Base-by-base conservation (phyloP, 2,329 filamentous ascomycete genomes). In the Sclerotinia sclerotiorum region DNA sequence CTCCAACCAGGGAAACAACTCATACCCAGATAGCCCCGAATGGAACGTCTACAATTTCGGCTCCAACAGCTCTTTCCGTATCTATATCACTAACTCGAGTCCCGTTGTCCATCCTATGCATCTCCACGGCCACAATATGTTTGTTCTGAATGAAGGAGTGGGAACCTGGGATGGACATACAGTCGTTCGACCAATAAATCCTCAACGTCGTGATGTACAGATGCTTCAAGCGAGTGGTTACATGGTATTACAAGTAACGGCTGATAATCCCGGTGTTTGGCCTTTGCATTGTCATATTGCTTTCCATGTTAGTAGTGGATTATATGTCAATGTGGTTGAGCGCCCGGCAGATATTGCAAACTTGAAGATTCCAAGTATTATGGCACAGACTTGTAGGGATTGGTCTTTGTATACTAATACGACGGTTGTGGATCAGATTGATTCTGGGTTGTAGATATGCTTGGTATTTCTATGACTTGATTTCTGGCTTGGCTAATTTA, bases 101-200 rank as follows among this genome's bases (percentile, higher is more conserved):
- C 11, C 73, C 4, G 62, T 24, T n/a, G 82, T 83, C 1, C 85
- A 91, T 72, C 88, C 89, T 0, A 88, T 91, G 76, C 88, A 92
- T 77, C 77, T 90, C 5, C 89, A 92, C 79, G 88, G 88, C n/a
- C 86, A 89, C 77, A 89, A 92, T 79, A 88, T 91, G 80, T 88
- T 86, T 75, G 79, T 92, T 52, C 81, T 92, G 1, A 80, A 84
- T 32, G 83, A 84, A 76, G 78, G 84, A 73, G 79, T 75, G 65
- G 78, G 48, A 70, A 42, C 49, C 0, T 71, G 69, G 70, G 70
- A 71, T 19, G 68, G 65, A 3, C 10, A 44, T 24, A 67, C 65
- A 5, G 73, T 82, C 39, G 73, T 74, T 75, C 82, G 82, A 68
- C 75, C 81, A 5, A 72, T 72, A 5, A 86, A 86, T 74, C 84